phyloP scores from a whole-genome alignment of 2,329 filamentous ascomycete genomes.

The Trichoderma sp. region DNA sequence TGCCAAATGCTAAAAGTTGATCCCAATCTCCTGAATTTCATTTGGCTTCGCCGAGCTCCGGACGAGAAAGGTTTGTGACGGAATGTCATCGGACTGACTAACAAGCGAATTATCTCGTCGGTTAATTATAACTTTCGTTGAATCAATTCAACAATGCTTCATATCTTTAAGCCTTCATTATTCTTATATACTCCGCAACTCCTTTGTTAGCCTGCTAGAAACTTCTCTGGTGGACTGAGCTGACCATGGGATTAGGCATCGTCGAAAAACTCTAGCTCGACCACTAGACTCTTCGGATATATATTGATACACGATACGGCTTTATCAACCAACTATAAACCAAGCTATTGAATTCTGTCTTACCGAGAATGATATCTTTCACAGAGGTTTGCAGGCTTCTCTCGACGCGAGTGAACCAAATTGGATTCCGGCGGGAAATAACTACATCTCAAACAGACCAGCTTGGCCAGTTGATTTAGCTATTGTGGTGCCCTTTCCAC shows the following conservation, averaged over 20 bases:
- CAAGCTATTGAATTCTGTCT: background rate
- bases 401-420: background rate
- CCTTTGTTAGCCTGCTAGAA: background rate
- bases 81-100: background rate
- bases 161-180: background rate
- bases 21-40: background rate
- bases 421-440: background rate
- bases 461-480: background rate
- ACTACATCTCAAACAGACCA: background rate
- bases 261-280: background rate
- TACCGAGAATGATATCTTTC: background rate
- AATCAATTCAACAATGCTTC: background rate
- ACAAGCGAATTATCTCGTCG: background rate
- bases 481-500: background rate
- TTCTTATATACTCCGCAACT: background rate
- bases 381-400: background rate
- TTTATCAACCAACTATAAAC: accelerated
- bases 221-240: background rate
- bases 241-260: background rate
- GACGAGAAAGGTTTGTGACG: background rate
- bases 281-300: background rate
- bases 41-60: background rate
- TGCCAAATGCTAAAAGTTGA: background rate
- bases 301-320: background rate
- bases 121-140: background rate